Conservation (phyloP, 129 eudicot species). For the Oenanthe sinensis region DNA sequence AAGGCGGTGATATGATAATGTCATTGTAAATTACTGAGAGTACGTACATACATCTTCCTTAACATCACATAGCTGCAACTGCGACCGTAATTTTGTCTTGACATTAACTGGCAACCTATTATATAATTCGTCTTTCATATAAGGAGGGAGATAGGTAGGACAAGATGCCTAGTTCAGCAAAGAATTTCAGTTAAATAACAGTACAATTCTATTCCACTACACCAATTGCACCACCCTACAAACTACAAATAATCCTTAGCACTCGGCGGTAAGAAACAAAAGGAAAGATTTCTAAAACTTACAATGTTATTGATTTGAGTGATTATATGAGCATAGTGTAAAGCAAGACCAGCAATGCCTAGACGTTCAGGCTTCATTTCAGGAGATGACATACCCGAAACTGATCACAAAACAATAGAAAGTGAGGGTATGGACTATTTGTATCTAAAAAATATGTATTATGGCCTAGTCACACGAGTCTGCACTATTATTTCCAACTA, state of each 20-base stretch:
- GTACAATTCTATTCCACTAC: neutral
- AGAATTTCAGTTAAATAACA: neutral
- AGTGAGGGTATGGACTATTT: neutral
- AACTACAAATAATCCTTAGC: neutral
- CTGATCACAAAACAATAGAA: constrained; percentile 13
- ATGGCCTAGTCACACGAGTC: neutral
- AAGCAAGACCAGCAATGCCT: constrained; percentile 78
- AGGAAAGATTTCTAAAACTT: constrained; percentile 20
- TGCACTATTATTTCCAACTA: neutral
- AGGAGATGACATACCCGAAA: constrained; percentile 19
- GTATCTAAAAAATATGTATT: neutral
- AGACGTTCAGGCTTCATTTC: constrained; percentile 44
- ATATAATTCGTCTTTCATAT: constrained; percentile 70
- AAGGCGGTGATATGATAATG: neutral
- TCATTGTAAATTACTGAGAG: neutral
- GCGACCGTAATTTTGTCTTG: constrained; percentile 59
- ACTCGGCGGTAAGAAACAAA: constrained; percentile 1
- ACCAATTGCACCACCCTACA: neutral
- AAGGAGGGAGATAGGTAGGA: constrained; percentile 74
- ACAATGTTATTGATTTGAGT: constrained; percentile 19
- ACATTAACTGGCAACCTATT: constrained; percentile 63
- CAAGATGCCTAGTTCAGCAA: constrained; percentile 57
- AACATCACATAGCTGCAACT: constrained; percentile 37
- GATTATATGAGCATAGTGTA: constrained; percentile 29
- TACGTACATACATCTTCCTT: constrained; percentile 52